phyloP scores from a whole-genome alignment of 1,284 basidiomycete genomes.

The Rhodotorula sp. region DNA sequence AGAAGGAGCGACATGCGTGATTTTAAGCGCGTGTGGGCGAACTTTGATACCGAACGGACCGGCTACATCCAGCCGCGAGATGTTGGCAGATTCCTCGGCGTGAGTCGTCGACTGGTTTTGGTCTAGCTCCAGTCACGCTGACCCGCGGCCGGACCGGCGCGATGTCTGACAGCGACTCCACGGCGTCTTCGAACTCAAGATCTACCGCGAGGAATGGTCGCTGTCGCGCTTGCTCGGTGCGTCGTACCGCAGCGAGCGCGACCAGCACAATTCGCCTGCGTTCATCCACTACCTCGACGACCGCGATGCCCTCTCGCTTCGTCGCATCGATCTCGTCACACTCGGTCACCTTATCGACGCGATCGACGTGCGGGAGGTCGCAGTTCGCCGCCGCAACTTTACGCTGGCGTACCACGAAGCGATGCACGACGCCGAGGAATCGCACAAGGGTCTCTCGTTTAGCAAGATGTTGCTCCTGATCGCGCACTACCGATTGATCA shows the following conservation, averaged over 20 bases:
- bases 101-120: slow-evolving; percentile 50
- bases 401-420: slow-evolving; percentile 82
- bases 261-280: slow-evolving; percentile 17
- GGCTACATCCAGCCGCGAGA: slow-evolving; percentile 71
- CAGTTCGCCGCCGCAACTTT: slow-evolving; percentile 66
- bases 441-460: slow-evolving; percentile 81
- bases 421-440: slow-evolving; percentile 63
- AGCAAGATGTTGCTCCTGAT: slow-evolving; percentile 83
- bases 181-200: slow-evolving; percentile 78
- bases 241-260: slow-evolving; percentile 10
- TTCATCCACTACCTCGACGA: slow-evolving; percentile 26
- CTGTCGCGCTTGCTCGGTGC: slow-evolving; percentile 56
- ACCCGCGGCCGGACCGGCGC: too few species aligned
- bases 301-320: slow-evolving; percentile 18
- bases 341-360: slow-evolving; percentile 61
- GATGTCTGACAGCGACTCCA: slow-evolving; percentile 60
- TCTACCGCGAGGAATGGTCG: slow-evolving; percentile 70
- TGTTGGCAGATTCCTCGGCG: slow-evolving; percentile 77
- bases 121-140: neutral
- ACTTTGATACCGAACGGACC: slow-evolving; percentile 73
- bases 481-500: slow-evolving; percentile 87
- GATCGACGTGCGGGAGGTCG: slow-evolving; percentile 65
- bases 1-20: slow-evolving; percentile 84
- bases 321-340: slow-evolving; percentile 56
- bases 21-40: slow-evolving; percentile 93